Evolutionary conservation across 106 monocot species (phyloP), one percentile per base, ranked within the genome.

Genomic region (Gastrodia elata): DNA sequence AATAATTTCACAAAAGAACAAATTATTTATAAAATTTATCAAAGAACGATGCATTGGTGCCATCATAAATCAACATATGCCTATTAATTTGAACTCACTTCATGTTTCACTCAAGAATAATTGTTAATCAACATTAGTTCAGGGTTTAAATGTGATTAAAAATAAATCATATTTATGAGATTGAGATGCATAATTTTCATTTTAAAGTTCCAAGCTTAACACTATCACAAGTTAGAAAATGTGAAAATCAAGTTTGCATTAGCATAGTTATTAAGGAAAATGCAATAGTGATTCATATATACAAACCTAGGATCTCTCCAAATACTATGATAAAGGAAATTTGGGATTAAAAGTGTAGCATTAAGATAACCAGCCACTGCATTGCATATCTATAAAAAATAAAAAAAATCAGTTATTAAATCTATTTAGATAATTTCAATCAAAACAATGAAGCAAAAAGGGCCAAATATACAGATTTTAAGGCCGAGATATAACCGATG

Each of bases 331-430:
- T 87, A 98, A 46, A 88, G 93, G 34, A 98, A 98, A 80, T 98
- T 91, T 69, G 97, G 97, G 11, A 98, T 87, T 11, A 98, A 73
- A 72, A 98, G 91, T 37, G 97, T 98, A 24, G 97, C 97, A 87
- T 98, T 98, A 46, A 98, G 77, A 82, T 90, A 93, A 18, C 93
- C 93, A 22, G 93, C 97, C 42, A 98, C 97, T 30, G 97, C 97
- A 88, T 98, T 98, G 84, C 97, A 98, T 82, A 98, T 98, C 97
- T 98, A 72, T 30, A 80, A 33, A 86, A 83, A 65, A n/a, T n/a
- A n/a, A n/a, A n/a, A n/a, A n/a, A n/a, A 73, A 65, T 28, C 32
- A 61, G 9, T 0, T 1, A 61, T 61, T 30, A 13, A 61, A 61
- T 61, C 1, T 32, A 32, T 61, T 30, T 42, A 42, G 27, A n/a